These are phyloP conservation scores for Apiospora hydei DNA, from an alignment of 2,329 filamentous ascomycete genomes.

Conservation along the genomic window DNA sequence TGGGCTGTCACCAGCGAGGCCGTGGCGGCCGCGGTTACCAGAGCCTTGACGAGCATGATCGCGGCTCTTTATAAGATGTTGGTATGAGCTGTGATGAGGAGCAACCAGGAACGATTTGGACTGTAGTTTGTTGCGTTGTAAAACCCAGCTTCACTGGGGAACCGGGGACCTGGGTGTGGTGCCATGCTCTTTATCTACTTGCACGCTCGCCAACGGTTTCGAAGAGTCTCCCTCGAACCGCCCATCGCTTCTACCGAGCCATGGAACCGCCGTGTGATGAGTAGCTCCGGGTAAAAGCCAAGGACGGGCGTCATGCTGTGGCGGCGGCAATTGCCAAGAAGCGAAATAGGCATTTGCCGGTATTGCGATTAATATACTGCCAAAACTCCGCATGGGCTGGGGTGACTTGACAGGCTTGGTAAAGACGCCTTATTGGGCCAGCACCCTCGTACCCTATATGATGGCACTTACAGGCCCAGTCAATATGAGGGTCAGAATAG, in stretches of 20 bases:
- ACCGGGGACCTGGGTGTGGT: not conserved
- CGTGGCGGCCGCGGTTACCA: constrained; percentile 38
- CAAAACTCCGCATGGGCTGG: constrained; percentile 12
- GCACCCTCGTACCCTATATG: not conserved
- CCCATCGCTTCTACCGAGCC: constrained; percentile 11
- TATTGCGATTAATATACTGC: constrained; percentile 23
- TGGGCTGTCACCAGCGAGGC: constrained; percentile 39
- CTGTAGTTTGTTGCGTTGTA: not conserved
- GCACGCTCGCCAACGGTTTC: not conserved
- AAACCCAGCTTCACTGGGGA: not conserved
- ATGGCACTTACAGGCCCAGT: not conserved
- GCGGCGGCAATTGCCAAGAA: constrained; percentile 20
- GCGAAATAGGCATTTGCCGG: constrained; percentile 22
- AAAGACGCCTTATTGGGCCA: not conserved
- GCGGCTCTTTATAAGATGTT: not conserved
- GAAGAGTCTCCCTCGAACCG: not conserved
- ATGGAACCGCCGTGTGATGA: not conserved
- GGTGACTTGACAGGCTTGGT: not conserved
- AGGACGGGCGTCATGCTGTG: not conserved
- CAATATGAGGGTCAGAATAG: not conserved
- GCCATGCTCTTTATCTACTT: not conserved
- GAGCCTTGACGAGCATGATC: constrained; percentile 41
- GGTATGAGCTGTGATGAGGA: constrained; percentile 4
- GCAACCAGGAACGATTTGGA: not conserved
- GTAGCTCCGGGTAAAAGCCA: constrained; percentile 21